Conservation (phyloP, 805 yeast species). For the Hanseniaspora valbyensis region DNA sequence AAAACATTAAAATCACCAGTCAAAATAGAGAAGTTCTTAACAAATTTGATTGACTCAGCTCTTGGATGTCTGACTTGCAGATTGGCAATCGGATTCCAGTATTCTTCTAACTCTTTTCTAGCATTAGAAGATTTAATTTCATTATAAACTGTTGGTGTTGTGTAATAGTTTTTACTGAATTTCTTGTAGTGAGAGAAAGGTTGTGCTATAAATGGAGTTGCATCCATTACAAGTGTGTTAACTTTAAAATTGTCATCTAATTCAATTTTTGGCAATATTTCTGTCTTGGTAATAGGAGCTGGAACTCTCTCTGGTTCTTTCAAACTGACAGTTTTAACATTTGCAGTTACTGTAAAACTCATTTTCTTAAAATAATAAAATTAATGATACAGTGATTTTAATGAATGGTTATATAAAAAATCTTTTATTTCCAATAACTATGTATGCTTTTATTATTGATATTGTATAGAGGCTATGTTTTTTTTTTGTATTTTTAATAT, state of each 20-base stretch:
- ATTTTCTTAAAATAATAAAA: not conserved
- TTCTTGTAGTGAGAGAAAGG: conserved; percentile 61
- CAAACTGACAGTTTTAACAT: conserved; percentile 3
- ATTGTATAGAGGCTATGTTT: too few relatives aligned
- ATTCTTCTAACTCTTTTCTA: conserved; percentile 52
- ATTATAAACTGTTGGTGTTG: conserved; percentile 82
- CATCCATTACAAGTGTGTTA: conserved; percentile 69
- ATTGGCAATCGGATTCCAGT: conserved; percentile 58
- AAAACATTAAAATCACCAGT: conserved; percentile 89
- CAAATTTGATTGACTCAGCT: conserved; percentile 49
- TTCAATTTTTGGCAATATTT: conserved; percentile 15
- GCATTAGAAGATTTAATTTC: conserved; percentile 84
- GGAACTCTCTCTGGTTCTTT: not conserved
- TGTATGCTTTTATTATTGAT: too few relatives aligned
- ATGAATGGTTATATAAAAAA: not conserved
- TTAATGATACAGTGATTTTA: not conserved
- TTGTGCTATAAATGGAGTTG: conserved; percentile 87
- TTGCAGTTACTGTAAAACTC: conserved; percentile 4
- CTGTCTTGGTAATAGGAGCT: not conserved
- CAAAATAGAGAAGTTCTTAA: conserved; percentile 62
- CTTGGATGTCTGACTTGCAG: conserved; percentile 69
- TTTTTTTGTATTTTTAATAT: too few relatives aligned
- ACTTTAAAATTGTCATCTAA: conserved; percentile 28
- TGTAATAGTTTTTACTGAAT: conserved; percentile 60
- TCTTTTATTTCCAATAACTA: too few relatives aligned